phyloP scores from a whole-genome alignment of 495 filamentous ascomycete genomes.

The Clohesyomyces aquaticus region DNA sequence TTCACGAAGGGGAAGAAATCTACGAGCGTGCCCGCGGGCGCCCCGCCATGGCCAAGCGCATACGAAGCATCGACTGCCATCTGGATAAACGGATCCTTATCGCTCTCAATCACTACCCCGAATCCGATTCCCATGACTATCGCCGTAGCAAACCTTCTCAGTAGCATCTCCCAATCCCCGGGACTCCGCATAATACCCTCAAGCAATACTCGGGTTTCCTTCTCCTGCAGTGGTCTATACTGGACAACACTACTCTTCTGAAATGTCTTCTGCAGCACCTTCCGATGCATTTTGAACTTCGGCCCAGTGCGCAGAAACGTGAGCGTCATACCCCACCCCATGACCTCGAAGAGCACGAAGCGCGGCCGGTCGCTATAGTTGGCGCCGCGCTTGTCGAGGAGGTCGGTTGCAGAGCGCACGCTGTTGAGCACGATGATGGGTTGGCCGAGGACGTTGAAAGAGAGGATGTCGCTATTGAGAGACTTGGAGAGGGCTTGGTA shows the following conservation, averaged over 20 bases:
- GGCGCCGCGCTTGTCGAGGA: slow-evolving; percentile 52
- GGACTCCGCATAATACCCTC: slow-evolving; percentile 4
- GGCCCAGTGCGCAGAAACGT: slow-evolving; percentile 54
- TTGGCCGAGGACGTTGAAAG: slow-evolving; percentile 48
- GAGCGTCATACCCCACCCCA: slow-evolving; percentile 36
- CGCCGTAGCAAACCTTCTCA: slow-evolving; percentile 41
- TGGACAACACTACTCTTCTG: slow-evolving; percentile 10
- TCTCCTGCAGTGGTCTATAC: slow-evolving; percentile 18
- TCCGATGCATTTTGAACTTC: slow-evolving; percentile 53
- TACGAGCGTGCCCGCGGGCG: slow-evolving; percentile 50
- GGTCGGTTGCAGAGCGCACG: slow-evolving; percentile 47
- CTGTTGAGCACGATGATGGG: slow-evolving; percentile 52
- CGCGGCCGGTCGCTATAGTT: slow-evolving; percentile 53
- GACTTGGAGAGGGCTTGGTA: slow-evolving; percentile 50
- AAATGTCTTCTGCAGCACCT: slow-evolving; percentile 45
- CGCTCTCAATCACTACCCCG: slow-evolving; percentile 49
- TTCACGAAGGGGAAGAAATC: slow-evolving; percentile 49
- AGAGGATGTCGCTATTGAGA: slow-evolving; percentile 38
- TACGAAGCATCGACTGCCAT: slow-evolving; percentile 52
- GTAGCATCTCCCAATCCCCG: slow-evolving; percentile 12
- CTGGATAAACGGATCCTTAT: slow-evolving; percentile 52
- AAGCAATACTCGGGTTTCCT: slow-evolving; percentile 6
- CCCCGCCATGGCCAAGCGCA: slow-evolving; percentile 52
- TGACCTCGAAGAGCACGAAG: slow-evolving; percentile 54
- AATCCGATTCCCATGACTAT: slow-evolving; percentile 54